phyloP scores from a whole-genome alignment of 2,329 filamentous ascomycete genomes.

The Alternaria viburni region DNA sequence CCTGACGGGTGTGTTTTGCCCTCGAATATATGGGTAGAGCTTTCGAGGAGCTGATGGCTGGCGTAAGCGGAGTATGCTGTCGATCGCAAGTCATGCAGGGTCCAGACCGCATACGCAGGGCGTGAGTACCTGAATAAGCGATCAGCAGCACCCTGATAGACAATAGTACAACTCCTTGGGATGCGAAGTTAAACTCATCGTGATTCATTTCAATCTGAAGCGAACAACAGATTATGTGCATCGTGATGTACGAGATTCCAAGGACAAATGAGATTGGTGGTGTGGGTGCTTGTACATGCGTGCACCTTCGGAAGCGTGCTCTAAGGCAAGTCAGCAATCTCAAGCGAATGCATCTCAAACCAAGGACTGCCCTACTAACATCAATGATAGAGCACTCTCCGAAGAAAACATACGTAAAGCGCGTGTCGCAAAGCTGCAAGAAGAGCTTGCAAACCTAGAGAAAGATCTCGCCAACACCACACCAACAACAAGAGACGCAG shows the following conservation, averaged over 20 bases:
- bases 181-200: background rate
- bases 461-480: slow-evolving; percentile 6
- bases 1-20: background rate
- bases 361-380: no score
- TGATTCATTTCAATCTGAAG: background rate
- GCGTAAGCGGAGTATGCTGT: background rate
- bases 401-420: slow-evolving; percentile 5
- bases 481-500: slow-evolving; percentile 4
- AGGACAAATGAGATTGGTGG: background rate
- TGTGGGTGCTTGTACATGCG: background rate
- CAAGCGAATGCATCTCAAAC: no score
- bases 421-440: slow-evolving; percentile 6
- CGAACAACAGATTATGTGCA: background rate
- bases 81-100: background rate
- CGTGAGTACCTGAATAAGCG: slow-evolving; percentile 9
- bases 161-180: background rate
- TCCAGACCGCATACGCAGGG: background rate
- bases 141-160: slow-evolving; percentile 5
- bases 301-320: background rate
- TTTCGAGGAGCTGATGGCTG: background rate
- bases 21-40: background rate
- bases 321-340: no score
- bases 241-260: background rate
- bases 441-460: slow-evolving; percentile 12
- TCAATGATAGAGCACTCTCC: background rate